phyloP scores from a whole-genome alignment of 148 eudicot species.

The Camellia sinensis region DNA sequence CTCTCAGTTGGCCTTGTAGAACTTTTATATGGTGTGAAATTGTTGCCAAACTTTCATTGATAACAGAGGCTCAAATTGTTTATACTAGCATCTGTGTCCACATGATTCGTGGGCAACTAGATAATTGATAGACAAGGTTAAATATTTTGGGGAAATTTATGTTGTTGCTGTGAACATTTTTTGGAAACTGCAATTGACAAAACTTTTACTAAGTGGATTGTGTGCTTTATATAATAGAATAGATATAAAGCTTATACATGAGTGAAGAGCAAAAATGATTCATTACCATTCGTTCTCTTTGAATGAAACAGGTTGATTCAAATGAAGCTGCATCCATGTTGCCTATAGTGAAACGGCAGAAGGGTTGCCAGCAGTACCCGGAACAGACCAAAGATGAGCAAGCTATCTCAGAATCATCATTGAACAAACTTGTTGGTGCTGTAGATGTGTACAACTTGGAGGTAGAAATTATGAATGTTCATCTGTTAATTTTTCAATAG shows the following conservation, averaged over 20 bases:
- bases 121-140: too few species aligned
- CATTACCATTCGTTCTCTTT: conserved; percentile 4
- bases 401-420: conserved; percentile 49
- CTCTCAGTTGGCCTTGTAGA: neutral
- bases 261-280: neutral
- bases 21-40: neutral
- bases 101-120: too few species aligned
- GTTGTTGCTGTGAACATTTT: too few species aligned
- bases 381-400: conserved; percentile 46
- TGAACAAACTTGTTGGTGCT: conserved; percentile 72
- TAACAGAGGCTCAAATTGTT: neutral
- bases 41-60: neutral
- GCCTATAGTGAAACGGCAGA: conserved; percentile 35
- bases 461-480: conserved; percentile 25
- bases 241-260: neutral
- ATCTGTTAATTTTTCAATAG: neutral
- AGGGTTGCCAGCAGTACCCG: conserved; percentile 22
- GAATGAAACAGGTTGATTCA: conserved; percentile 33
- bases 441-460: conserved; percentile 52
- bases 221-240: neutral
- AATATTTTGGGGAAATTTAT: too few species aligned
- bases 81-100: neutral
- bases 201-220: too few species aligned
- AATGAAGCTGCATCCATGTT: conserved; percentile 25
- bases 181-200: too few species aligned